Evolutionary conservation across 2,329 filamentous ascomycete genomes (phyloP).

Genomic region (Gaeumannomyces sp.): DNA sequence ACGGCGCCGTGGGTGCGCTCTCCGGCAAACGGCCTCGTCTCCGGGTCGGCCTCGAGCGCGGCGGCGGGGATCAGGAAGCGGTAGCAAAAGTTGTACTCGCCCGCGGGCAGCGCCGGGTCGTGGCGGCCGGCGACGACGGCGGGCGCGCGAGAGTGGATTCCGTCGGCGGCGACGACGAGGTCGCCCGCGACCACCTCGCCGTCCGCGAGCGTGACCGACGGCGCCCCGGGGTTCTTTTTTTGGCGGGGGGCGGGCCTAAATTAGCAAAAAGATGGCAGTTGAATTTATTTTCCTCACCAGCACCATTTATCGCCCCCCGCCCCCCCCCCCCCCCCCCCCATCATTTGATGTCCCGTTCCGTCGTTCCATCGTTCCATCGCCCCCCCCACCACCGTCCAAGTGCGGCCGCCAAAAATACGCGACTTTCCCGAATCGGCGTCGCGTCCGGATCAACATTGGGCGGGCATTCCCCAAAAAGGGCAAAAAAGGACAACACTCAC

Average conservation of each 20-base stretch:
- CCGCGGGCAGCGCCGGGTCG: constrained; percentile 19
- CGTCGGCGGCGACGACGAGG: constrained; percentile 31
- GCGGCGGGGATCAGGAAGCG: constrained; percentile 25
- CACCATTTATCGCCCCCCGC: no score
- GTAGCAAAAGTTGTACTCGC: constrained; percentile 30
- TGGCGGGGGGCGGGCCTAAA: background rate
- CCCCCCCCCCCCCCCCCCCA: no score
- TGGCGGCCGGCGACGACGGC: constrained; percentile 20
- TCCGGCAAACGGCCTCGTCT: background rate
- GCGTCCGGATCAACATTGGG: no score
- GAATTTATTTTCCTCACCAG: no score
- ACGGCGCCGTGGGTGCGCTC: constrained; percentile 3
- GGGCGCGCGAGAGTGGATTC: constrained; percentile 19
- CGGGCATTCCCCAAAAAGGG: background rate
- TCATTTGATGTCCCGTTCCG: no score
- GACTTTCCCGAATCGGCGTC: no score
- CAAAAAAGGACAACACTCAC: background rate
- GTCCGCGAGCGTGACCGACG: constrained; percentile 18
- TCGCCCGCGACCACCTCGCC: constrained; percentile 22
- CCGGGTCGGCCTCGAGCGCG: constrained; percentile 20
- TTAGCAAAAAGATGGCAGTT: no score
- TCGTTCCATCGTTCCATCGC: no score
- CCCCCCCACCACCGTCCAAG: no score
- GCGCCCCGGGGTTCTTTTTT: constrained; percentile 15
- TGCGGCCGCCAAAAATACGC: no score